Evolutionary conservation across 2,329 filamentous ascomycete species (phyloP).

Genomic region (Diplodia intermedia): DNA sequence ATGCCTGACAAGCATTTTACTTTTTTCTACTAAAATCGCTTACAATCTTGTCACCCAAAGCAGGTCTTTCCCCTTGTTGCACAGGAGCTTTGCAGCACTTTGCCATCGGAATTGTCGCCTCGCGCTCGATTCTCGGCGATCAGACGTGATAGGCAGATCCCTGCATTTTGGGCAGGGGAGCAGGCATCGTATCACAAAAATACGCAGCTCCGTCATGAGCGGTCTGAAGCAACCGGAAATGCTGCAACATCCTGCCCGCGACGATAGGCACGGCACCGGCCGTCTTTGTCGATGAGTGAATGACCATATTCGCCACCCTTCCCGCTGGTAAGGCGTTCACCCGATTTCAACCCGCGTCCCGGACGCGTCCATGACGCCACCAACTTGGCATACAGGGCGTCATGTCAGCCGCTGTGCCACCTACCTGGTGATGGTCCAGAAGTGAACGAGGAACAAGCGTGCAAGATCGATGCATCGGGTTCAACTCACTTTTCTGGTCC

Average conservation of each 20-base stretch:
- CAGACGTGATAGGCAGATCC: conserved; percentile 12
- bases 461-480: background rate
- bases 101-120: background rate
- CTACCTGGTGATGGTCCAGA: background rate
- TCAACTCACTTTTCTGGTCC: background rate
- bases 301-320: background rate
- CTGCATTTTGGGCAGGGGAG: conserved; percentile 10
- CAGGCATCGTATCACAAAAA: conserved; percentile 3
- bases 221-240: background rate
- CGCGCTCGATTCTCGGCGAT: conserved; percentile 6
- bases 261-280: background rate
- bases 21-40: too few species aligned
- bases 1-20: too few species aligned
- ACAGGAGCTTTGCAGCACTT: background rate
- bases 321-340: background rate
- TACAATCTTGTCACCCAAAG: background rate
- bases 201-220: background rate
- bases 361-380: background rate
- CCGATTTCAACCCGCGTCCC: background rate
- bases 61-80: background rate
- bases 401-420: too few species aligned
- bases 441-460: background rate
- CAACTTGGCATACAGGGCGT: background rate
- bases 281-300: background rate
- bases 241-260: background rate